Percentiles rank a stretch among this genome's conserved stretches.
phyloP scores from a whole-genome alignment of 225 moss, liverwort and hornwort genomes.

The Bryum argenteum region DNA sequence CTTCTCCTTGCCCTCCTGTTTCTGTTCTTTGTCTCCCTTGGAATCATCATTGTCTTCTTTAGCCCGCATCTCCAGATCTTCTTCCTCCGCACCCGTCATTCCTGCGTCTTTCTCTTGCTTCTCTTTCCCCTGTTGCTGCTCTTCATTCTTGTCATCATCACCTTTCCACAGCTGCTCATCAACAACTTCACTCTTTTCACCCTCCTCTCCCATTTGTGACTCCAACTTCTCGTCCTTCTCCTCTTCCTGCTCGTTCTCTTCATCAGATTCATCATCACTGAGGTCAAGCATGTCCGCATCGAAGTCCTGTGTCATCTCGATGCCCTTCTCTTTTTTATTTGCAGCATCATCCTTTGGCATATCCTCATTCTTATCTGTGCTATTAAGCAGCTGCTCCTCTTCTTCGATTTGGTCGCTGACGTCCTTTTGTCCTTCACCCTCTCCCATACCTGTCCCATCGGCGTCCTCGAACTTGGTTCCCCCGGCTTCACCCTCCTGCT shows the following conservation, averaged over 20 bases:
- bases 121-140: slow-evolving; percentile 69
- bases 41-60: slow-evolving; percentile 57
- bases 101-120: slow-evolving; percentile 87
- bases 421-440: slow-evolving; percentile 95
- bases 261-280: slow-evolving; percentile 81
- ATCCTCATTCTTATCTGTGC: slow-evolving; percentile 76
- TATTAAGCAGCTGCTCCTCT: slow-evolving; percentile 90
- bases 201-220: slow-evolving; percentile 89
- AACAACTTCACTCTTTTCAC: slow-evolving; percentile 76
- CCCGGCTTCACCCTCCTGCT: slow-evolving; percentile 68
- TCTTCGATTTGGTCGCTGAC: slow-evolving; percentile 99
- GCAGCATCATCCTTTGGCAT: slow-evolving; percentile 46
- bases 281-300: slow-evolving; percentile 86
- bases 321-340: slow-evolving; percentile 79
- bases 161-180: slow-evolving; percentile 94
- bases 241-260: slow-evolving; percentile 65
- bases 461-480: slow-evolving; percentile 81
- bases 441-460: slow-evolving; percentile 96
- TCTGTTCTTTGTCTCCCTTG: slow-evolving; percentile 43
- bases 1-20: slow-evolving; percentile 44
- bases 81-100: slow-evolving; percentile 69
- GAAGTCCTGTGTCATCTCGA: slow-evolving; percentile 98
- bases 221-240: slow-evolving; percentile 77
- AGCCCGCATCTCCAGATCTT: slow-evolving; percentile 86
- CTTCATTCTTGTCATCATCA: slow-evolving; percentile 65